These are phyloP conservation scores for Sphaerosporella brunnea DNA, from an alignment of 495 filamentous ascomycete species.

Conservation along the genomic window DNA sequence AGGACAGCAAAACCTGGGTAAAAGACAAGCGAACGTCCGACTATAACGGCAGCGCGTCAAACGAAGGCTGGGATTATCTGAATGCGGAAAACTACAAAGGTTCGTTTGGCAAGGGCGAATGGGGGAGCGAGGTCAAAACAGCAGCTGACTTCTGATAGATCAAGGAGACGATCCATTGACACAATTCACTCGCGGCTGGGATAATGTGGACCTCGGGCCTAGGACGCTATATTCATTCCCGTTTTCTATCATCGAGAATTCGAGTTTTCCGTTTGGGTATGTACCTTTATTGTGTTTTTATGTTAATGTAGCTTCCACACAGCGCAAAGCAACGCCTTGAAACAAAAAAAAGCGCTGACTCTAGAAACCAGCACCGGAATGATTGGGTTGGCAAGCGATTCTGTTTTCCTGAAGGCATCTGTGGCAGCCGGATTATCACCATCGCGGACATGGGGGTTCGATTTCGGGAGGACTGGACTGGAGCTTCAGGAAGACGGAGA, in stretches of 20 bases:
- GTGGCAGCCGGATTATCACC: conserved; percentile 10
- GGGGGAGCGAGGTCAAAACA: not conserved
- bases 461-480: conserved; percentile 11
- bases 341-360: no score
- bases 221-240: conserved; percentile 7
- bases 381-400: conserved; percentile 16
- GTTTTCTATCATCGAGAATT: conserved; percentile 13
- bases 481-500: conserved; percentile 7
- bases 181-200: conserved; percentile 17
- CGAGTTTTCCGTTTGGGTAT: conserved; percentile 21
- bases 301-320: no score
- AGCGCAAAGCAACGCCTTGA: no score
- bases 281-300: not conserved
- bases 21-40: conserved; percentile 7
- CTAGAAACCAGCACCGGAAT: conserved; percentile 14
- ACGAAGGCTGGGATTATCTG: conserved; percentile 21
- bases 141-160: not conserved
- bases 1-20: conserved; percentile 9
- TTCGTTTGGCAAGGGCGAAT: not conserved
- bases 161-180: conserved; percentile 13
- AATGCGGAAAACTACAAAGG: conserved; percentile 12
- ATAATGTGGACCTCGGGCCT: conserved; percentile 10
- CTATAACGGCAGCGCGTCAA: conserved; percentile 15
- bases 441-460: conserved; percentile 17
- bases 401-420: conserved; percentile 14